Base-by-base conservation (phyloP, 2,329 filamentous ascomycete genomes). In the Cercospora beticola region DNA sequence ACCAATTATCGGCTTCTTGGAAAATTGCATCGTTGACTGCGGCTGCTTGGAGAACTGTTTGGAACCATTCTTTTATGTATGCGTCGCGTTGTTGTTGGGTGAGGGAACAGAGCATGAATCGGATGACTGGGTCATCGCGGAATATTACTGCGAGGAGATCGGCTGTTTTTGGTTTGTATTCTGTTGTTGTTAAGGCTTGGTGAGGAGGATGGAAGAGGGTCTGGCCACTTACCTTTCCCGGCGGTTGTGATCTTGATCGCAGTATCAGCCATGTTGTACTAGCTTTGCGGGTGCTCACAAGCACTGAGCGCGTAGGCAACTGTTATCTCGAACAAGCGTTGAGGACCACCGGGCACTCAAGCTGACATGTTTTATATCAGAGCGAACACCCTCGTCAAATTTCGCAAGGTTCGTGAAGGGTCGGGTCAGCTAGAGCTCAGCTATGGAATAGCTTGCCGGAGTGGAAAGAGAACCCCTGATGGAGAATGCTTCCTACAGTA, bases 81-180 rank as follows among this genome's bases (percentile, higher is more conserved):
- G 67, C 68, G 18, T 68, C 52, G 7, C 72, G 70, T 10, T 67
- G 61, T 8, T 62, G 18, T 0, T 36, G 56, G 1, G 66, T 12
- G 0, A 77, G 59, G 0, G 64, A 66, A 57, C 65, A 69, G 49
- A 74, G 68, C 62, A 75, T 62, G 71, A 70, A 77, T 16, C 60
- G 49, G 30, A 76, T 70, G 23, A 67, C 72, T 2, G 74, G 75
- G 46, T 77, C 75, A 49, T 67, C 40, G n/a, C 49, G 26, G 68
- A 75, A 75, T 16, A 68, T 68, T 7, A 40, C n/a, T 5, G 64
- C 58, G 3, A 73, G 64, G 9, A 64, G 52, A 7, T 23, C 9
- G 46, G 62, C 46, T 10, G 52, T 43, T 57, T 31, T 57, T 10
- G 62, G 31, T 23, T 57, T 56, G 46, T 64, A 64, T 14, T 64